These are phyloP conservation scores for Fusarium piperis DNA, from an alignment of 2,329 filamentous ascomycete species.

Conservation along the genomic window DNA sequence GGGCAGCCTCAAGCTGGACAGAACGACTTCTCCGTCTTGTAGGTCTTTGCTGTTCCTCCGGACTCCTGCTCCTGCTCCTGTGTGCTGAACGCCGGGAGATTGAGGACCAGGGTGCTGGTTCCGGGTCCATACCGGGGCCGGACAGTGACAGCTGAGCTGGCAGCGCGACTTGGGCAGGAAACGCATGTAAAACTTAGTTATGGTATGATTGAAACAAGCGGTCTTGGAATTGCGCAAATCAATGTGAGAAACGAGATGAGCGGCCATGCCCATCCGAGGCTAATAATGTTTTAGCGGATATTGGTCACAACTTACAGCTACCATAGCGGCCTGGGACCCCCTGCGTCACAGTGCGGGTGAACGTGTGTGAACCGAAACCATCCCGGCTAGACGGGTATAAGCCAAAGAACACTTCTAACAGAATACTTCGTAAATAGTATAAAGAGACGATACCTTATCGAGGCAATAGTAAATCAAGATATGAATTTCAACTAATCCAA, in stretches of 20 bases:
- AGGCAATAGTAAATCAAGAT: background rate
- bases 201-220: background rate
- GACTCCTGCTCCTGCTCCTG: conserved; percentile 2
- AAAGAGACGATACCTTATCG: background rate
- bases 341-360: background rate
- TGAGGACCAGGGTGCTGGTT: background rate
- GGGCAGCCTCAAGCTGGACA: conserved; percentile 8
- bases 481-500: background rate
- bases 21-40: conserved; percentile 10
- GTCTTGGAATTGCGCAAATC: background rate
- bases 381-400: background rate
- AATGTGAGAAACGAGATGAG: background rate
- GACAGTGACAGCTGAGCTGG: background rate
- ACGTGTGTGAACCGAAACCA: background rate
- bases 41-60: background rate
- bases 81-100: background rate
- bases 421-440: background rate
- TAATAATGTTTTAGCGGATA: background rate
- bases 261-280: background rate
- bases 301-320: background rate
- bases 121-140: background rate
- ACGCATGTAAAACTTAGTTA: background rate
- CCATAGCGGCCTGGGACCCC: background rate
- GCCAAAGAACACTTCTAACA: background rate
- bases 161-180: background rate